Conservation (phyloP, 345 rosid genomes). For the Microthlaspi erraticum region DNA sequence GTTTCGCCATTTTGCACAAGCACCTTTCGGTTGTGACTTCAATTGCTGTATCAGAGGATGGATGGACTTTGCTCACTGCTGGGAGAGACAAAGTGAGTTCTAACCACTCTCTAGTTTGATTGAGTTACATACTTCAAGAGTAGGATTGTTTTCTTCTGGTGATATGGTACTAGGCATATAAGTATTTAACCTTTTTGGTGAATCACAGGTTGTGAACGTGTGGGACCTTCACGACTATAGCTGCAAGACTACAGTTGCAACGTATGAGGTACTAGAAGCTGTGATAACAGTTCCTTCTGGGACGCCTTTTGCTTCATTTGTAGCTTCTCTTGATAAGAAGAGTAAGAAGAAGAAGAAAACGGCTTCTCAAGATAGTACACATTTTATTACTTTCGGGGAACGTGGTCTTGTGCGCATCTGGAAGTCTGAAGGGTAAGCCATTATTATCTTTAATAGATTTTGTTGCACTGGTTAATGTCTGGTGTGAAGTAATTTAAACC, state of each 20-base stretch:
- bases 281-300: conserved; percentile 62
- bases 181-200: conserved; percentile 18
- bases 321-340: conserved; percentile 51
- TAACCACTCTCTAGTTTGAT: conserved; percentile 13
- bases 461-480: neutral
- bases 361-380: conserved; percentile 45
- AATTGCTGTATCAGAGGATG: conserved; percentile 81
- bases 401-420: conserved; percentile 84
- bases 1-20: conserved; percentile 68
- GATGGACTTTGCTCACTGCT: conserved; percentile 74
- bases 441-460: conserved; percentile 1
- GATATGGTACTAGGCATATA: conserved; percentile 11
- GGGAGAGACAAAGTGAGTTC: conserved; percentile 89
- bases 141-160: conserved; percentile 17
- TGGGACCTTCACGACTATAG: conserved; percentile 86
- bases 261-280: conserved; percentile 84
- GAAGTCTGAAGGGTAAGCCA: conserved; percentile 78
- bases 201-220: conserved; percentile 81
- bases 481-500: conserved; percentile 5
- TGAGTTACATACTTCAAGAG: conserved; percentile 24
- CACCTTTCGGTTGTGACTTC: conserved; percentile 90
- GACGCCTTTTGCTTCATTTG: conserved; percentile 55
- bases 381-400: conserved; percentile 86
- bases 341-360: conserved; percentile 55
- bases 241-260: conserved; percentile 78